Percentiles rank a stretch among this genome's conserved stretches.
Conservation (phyloP, 768 basidiomycete genomes). For the Pleurotus pulmonarius region DNA sequence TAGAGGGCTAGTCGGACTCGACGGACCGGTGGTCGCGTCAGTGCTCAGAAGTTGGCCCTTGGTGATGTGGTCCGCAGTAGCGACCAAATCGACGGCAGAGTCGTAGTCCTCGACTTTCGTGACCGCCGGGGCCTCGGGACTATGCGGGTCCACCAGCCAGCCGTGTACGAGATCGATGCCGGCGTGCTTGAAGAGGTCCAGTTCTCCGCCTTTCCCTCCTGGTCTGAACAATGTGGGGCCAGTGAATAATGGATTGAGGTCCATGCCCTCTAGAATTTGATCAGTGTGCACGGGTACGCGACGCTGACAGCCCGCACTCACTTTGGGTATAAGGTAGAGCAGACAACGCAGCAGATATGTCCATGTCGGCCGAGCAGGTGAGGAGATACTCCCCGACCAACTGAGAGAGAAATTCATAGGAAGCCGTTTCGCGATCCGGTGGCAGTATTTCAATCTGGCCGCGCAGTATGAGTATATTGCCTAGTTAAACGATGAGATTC, state of each 20-base stretch:
- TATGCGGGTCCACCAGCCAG: conserved; percentile 75
- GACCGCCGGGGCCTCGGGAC: conserved; percentile 54
- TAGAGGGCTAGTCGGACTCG: conserved; percentile 27
- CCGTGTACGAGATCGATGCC: conserved; percentile 84
- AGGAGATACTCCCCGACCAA: conserved; percentile 84
- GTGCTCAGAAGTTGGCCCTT: conserved; percentile 55
- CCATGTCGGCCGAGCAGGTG: conserved; percentile 43
- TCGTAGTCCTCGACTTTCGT: conserved; percentile 65
- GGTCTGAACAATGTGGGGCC: conserved; percentile 66
- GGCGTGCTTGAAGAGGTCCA: conserved; percentile 81
- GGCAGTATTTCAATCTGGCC: conserved; percentile 75
- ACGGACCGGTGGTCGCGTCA: conserved; percentile 23
- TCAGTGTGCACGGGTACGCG: too few relatives aligned
- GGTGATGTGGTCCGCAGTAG: conserved; percentile 74
- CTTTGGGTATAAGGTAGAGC: conserved; percentile 77
- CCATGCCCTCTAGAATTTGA: conserved; percentile 66
- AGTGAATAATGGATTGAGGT: conserved; percentile 84
- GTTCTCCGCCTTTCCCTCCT: conserved; percentile 63
- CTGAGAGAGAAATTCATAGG: conserved; percentile 82
- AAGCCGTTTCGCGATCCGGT: conserved; percentile 59
- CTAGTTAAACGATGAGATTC: conserved; percentile 28
- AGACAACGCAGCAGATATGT: conserved; percentile 68
- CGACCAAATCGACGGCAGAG: conserved; percentile 67
- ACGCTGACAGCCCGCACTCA: conserved; percentile 29
- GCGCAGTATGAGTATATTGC: conserved; percentile 85